Evolutionary conservation across 768 basidiomycete genomes (phyloP), one percentile per base, ranked within the genome.

Genomic region (Tephrocybe rancida): DNA sequence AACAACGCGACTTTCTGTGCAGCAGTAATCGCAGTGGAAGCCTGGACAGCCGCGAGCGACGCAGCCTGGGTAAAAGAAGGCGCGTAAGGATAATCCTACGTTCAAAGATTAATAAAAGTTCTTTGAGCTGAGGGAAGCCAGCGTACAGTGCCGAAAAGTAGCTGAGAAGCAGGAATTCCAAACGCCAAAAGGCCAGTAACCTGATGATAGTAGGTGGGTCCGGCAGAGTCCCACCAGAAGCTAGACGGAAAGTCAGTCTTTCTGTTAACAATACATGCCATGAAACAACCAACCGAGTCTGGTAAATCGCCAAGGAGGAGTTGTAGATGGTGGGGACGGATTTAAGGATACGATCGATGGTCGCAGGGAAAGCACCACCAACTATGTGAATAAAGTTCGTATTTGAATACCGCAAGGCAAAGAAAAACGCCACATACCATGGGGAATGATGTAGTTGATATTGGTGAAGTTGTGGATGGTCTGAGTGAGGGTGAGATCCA

Each of bases 201-300:
- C 50, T 73, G 70, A 44, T 73, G 70, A 54, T 59, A 66, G 60
- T 68, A 73, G 11, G 72, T 73, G 6, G 72, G 70, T 27, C 72
- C 70, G 22, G 70, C 70, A 34, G 70, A 70, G 54, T 72, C 70
- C 70, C 70, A 73, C 70, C 70, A 73, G 62, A 73, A 71, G 48
- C 65, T 65, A 16, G 19, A 4, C 18, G 25, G 16, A 24, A 18
- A 14, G 30, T 42, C 29, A 22, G 48, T 26, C 2, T n/a, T 5
- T 18, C 3, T 42, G 13, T n/a, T 3, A 16, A 32, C 18, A 32
- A 26, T 14, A 48, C 5, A 50, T 5, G 30, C 22, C 0, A 18
- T 8, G 9, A 22, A 52, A 13, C 11, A 7, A 25, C 59, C 22
- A 3, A 67, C 68, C 69, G 65, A 29, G 70, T 69, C 43, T 54